Conservation (phyloP, 495 filamentous ascomycete species). For the Hypoxylon perforatum region DNA sequence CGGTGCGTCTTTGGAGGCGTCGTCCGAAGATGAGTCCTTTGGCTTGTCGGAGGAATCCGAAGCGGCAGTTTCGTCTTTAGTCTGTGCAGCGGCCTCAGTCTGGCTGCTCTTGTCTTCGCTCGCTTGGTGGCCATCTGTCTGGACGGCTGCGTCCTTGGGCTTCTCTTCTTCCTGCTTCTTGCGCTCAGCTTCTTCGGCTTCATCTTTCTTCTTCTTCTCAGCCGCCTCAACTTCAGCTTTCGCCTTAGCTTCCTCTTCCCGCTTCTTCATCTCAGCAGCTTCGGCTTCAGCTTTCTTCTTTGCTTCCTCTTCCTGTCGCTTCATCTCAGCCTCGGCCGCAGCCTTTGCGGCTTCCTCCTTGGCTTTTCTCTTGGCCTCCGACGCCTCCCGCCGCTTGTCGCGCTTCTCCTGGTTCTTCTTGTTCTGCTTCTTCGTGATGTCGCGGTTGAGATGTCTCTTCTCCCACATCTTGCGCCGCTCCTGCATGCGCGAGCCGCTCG, state of each 20-base stretch:
- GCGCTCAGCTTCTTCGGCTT: slow-evolving; percentile 29
- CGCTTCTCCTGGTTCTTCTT: slow-evolving; percentile 57
- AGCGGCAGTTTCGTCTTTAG: slow-evolving; percentile 15
- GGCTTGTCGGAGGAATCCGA: slow-evolving; percentile 36
- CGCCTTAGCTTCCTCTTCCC: slow-evolving; percentile 51
- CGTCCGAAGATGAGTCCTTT: slow-evolving; percentile 15
- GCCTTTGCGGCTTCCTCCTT: slow-evolving; percentile 49
- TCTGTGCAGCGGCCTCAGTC: slow-evolving; percentile 36
- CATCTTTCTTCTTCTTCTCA: slow-evolving; percentile 49
- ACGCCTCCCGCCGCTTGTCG: slow-evolving; percentile 58
- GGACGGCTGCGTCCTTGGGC: slow-evolving; percentile 53
- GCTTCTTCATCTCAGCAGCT: slow-evolving; percentile 28
- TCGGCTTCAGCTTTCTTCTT: slow-evolving; percentile 62
- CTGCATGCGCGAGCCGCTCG: slow-evolving; percentile 54
- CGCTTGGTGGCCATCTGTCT: slow-evolving; percentile 42
- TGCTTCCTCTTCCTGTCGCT: slow-evolving; percentile 57
- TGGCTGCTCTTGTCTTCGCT: slow-evolving; percentile 46
- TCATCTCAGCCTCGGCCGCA: slow-evolving; percentile 12
- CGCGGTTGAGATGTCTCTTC: slow-evolving; percentile 55
- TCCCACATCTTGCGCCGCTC: slow-evolving; percentile 61
- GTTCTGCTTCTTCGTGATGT: slow-evolving; percentile 49
- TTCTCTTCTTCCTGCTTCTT: slow-evolving; percentile 53
- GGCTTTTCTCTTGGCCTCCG: slow-evolving; percentile 60
- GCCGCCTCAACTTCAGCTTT: slow-evolving; percentile 35
- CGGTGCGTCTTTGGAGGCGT: slow-evolving; percentile 21